phyloP scores from a whole-genome alignment of 1,284 basidiomycete species.

The Anthracocystis panici-leucophaei region DNA sequence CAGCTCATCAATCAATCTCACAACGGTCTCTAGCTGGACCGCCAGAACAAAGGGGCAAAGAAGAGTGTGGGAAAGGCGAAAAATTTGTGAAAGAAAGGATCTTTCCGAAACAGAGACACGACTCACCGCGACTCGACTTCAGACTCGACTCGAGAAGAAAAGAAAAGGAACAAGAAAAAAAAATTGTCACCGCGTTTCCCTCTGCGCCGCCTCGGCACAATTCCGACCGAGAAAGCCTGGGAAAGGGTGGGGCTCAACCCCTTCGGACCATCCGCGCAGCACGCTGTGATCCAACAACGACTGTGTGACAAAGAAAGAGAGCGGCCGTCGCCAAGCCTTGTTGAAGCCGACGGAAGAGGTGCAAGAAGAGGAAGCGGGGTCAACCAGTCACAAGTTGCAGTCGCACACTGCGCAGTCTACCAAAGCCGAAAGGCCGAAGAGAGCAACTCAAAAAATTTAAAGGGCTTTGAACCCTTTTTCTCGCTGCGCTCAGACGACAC shows the following conservation, averaged over 20 bases:
- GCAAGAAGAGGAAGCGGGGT: constrained; percentile 6
- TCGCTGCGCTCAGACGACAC: neutral
- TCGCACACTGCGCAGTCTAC: no score
- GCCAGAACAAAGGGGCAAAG: neutral
- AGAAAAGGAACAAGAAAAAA: neutral
- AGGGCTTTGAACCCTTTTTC: neutral
- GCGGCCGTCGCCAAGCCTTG: no score
- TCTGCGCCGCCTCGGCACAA: constrained; percentile 6
- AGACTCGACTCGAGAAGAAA: constrained; percentile 16
- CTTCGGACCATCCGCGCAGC: neutral
- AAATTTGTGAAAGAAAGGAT: constrained; percentile 4
- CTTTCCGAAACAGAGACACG: constrained; percentile 3
- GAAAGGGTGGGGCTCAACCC: neutral
- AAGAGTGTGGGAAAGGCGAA: constrained; percentile 5
- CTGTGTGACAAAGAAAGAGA: no score
- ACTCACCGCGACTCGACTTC: constrained; percentile 4
- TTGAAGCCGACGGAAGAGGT: neutral
- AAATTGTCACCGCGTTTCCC: constrained; percentile 8
- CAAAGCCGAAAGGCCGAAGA: no score
- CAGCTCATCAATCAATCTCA: neutral
- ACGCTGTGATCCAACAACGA: neutral
- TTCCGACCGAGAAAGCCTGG: constrained; percentile 3
- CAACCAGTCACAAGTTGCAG: constrained; percentile 1
- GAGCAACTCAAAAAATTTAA: no score
- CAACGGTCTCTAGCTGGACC: neutral